Conservation (phyloP, 495 filamentous ascomycete species). For the Durotheca rogersii region DNA sequence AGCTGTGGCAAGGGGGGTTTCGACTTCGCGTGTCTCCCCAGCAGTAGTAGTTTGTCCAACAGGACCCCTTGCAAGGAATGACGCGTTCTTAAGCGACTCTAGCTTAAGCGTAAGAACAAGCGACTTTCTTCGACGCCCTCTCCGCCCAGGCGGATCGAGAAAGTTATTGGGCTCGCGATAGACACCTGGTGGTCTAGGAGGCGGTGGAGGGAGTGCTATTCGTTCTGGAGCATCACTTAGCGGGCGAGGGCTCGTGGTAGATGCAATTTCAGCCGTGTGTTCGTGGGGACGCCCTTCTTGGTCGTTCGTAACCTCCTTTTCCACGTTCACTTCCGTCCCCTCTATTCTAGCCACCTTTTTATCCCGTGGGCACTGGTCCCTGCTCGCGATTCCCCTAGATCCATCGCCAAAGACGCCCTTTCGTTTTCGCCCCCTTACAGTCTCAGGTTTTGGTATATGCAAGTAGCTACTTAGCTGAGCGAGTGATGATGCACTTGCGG, state of each 20-base stretch:
- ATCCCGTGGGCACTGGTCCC: not conserved
- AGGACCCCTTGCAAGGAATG: slow-evolving; percentile 23
- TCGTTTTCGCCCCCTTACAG: slow-evolving; percentile 7
- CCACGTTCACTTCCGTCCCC: not conserved
- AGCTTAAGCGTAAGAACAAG: slow-evolving; percentile 38
- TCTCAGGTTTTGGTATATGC: slow-evolving; percentile 5
- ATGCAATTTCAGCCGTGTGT: not conserved
- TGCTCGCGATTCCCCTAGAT: not conserved
- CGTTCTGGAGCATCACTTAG: not conserved
- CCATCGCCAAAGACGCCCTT: slow-evolving; percentile 4
- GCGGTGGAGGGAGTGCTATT: not conserved
- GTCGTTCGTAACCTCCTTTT: not conserved
- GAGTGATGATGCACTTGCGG: slow-evolving; percentile 2
- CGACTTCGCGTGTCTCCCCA: too few relatives aligned
- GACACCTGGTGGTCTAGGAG: slow-evolving; percentile 25
- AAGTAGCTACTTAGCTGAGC: slow-evolving; percentile 3
- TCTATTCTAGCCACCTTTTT: slow-evolving; percentile 17
- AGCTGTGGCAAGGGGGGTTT: not conserved
- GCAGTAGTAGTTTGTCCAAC: too few relatives aligned
- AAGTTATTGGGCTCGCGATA: slow-evolving; percentile 31
- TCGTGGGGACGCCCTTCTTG: not conserved
- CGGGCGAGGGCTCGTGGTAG: not conserved
- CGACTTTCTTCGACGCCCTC: slow-evolving; percentile 36
- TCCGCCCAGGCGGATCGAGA: slow-evolving; percentile 31
- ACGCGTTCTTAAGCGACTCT: slow-evolving; percentile 33